These are phyloP conservation scores for Acanthamoeba lenticulata DNA, from an alignment of 208 protist genomes.

Conservation along the genomic window DNA sequence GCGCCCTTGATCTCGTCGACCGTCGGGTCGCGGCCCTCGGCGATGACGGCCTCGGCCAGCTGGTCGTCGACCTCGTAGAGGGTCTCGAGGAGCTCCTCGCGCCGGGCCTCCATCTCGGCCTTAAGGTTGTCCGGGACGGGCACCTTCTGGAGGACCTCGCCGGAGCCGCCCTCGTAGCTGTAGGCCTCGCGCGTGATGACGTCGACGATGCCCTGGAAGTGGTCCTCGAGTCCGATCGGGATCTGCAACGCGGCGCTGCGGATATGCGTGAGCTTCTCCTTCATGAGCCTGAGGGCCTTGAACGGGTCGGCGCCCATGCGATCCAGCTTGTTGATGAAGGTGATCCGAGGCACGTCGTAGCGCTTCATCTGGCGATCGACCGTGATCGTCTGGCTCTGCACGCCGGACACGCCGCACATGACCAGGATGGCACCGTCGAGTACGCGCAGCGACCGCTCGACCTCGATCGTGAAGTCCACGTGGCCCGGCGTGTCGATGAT, in stretches of 20 bases:
- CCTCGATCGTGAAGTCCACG: slow-evolving; percentile 97
- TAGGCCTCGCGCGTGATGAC: slow-evolving; percentile 93
- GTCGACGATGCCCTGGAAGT: slow-evolving; percentile 97
- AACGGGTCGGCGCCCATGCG: slow-evolving; percentile 90
- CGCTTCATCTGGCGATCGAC: slow-evolving; percentile 20
- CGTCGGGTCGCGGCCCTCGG: slow-evolving; percentile 91
- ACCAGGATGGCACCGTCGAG: slow-evolving; percentile 96
- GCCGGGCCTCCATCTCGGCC: slow-evolving; percentile 87
- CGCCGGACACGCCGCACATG: slow-evolving; percentile 95
- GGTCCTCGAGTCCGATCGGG: slow-evolving; percentile 96
- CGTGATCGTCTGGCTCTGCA: slow-evolving; percentile 88
- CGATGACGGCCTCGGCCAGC: slow-evolving; percentile 95
- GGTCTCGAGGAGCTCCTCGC: slow-evolving; percentile 92
- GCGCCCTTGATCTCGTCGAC: slow-evolving; percentile 90
- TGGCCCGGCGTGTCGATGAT: slow-evolving; percentile 97
- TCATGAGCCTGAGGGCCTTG: slow-evolving; percentile 67
- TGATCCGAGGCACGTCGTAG: slow-evolving; percentile 89
- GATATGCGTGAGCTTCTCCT: slow-evolving; percentile 92
- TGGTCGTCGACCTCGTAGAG: slow-evolving; percentile 96
- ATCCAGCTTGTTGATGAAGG: slow-evolving; percentile 97
- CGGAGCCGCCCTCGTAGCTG: slow-evolving; percentile 94
- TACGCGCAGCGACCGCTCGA: slow-evolving; percentile 96
- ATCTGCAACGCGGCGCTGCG: slow-evolving; percentile 97
- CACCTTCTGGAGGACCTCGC: slow-evolving; percentile 79
- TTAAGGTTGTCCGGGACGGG: slow-evolving; percentile 89